Evolutionary conservation across 2,329 filamentous ascomycete genomes (phyloP).

Genomic region (Fusarium agapanthi): DNA sequence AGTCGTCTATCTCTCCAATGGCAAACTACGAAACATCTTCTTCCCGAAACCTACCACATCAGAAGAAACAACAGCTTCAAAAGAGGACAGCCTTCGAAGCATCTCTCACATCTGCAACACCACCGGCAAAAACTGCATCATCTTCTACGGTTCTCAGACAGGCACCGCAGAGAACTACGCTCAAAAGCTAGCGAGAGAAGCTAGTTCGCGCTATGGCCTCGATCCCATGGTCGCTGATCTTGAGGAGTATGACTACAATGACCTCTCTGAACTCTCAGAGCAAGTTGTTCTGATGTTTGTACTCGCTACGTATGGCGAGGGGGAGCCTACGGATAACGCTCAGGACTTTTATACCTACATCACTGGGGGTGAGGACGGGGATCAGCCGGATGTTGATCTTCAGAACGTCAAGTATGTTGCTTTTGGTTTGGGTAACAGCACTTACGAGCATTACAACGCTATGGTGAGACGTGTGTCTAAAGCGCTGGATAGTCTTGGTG

Average conservation of each 20-base stretch:
- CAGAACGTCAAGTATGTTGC: neutral
- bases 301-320: neutral
- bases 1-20: neutral
- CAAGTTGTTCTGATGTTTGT: neutral
- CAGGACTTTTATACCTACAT: neutral
- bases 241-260: neutral
- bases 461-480: neutral
- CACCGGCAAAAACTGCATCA: neutral
- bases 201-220: neutral
- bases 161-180: neutral
- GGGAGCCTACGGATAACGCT: neutral
- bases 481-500: neutral
- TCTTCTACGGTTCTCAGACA: neutral
- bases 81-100: neutral
- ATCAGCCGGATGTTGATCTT: neutral
- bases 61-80: neutral
- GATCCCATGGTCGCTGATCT: conserved; percentile 1
- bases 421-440: neutral
- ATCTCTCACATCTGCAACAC: neutral
- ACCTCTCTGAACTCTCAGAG: neutral
- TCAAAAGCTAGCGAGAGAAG: neutral
- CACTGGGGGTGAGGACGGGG: neutral
- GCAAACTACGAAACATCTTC: rapidly evolving
- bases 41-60: rapidly evolving
- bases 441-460: neutral